Percentiles rank a stretch among this genome's conserved stretches.
phyloP scores from a whole-genome alignment of 2,329 filamentous ascomycete genomes.

The Fonsecaea nubica region DNA sequence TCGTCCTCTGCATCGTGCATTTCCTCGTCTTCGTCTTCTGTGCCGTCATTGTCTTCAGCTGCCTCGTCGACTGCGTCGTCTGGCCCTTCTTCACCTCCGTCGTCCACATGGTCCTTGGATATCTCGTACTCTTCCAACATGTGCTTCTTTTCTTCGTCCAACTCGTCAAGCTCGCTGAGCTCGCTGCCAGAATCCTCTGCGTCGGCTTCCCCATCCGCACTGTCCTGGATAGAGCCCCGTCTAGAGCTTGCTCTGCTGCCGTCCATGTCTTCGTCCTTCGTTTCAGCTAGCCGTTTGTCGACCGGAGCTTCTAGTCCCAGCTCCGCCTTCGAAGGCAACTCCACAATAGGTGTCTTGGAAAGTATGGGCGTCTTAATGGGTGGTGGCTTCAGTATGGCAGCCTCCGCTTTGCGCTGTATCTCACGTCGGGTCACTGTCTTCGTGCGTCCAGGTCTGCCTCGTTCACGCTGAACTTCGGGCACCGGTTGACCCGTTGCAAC shows the following conservation, averaged over 20 bases:
- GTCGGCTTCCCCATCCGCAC: constrained; percentile 69
- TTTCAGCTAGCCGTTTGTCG: constrained; percentile 58
- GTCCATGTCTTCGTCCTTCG: constrained; percentile 53
- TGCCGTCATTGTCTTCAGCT: constrained; percentile 33
- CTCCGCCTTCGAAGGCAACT: constrained; percentile 37
- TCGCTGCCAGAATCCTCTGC: constrained; percentile 47
- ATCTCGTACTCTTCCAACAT: constrained; percentile 30
- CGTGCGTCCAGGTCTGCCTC: constrained; percentile 48
- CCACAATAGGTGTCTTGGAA: constrained; percentile 36
- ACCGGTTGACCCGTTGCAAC: constrained; percentile 19
- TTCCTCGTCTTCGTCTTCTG: constrained; percentile 28
- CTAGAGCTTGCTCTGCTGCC: constrained; percentile 57
- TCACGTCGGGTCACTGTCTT: constrained; percentile 67
- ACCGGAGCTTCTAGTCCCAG: constrained; percentile 46
- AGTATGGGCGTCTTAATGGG: constrained; percentile 45
- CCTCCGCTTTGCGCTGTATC: constrained; percentile 65
- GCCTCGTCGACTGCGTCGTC: constrained; percentile 39
- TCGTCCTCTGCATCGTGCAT: constrained; percentile 20
- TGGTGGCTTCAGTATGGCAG: constrained; percentile 55
- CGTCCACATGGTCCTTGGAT: constrained; percentile 62
- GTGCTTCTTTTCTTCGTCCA: constrained; percentile 58
- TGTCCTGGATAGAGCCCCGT: constrained; percentile 67
- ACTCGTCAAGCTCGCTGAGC: constrained; percentile 48
- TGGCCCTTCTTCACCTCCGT: constrained; percentile 24
- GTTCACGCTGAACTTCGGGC: constrained; percentile 25